Evolutionary conservation across 148 eudicot genomes (phyloP).

Genomic region (Pharnaceum exiguum): DNA sequence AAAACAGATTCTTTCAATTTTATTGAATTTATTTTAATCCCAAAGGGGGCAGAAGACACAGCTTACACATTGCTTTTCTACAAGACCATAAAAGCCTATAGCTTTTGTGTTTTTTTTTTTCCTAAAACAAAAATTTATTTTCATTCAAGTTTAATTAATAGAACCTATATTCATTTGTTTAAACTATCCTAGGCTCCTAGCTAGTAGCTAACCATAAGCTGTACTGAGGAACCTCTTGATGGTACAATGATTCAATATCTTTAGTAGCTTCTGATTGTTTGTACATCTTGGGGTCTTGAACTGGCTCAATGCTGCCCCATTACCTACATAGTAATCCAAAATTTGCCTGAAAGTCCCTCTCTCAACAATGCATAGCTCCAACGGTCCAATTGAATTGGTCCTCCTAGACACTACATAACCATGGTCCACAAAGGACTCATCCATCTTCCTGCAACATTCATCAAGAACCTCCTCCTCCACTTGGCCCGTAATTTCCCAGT

Average conservation of each 20-base stretch:
- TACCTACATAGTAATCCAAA: slow-evolving; percentile 49
- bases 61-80: no score
- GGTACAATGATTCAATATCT: slow-evolving; percentile 42
- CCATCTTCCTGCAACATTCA: slow-evolving; percentile 63
- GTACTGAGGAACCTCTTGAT: slow-evolving; percentile 47
- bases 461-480: slow-evolving; percentile 36
- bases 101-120: no score
- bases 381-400: slow-evolving; percentile 52
- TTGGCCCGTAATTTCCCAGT: slow-evolving; percentile 70
- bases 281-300: slow-evolving; percentile 85
- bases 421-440: slow-evolving; percentile 53
- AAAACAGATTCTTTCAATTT: no score
- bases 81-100: no score
- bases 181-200: no score
- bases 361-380: slow-evolving; percentile 63
- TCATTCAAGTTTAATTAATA: no score
- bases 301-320: slow-evolving; percentile 71
- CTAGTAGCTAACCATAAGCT: slow-evolving; percentile 50
- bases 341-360: slow-evolving; percentile 60
- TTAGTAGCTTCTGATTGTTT: slow-evolving; percentile 33
- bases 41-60: no score
- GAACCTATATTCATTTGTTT: no score
- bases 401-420: slow-evolving; percentile 69
- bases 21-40: no score
- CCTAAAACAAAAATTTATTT: no score